Evolutionary conservation across 345 rosid species (phyloP).

Genomic region (Raphanus raphanistrum): DNA sequence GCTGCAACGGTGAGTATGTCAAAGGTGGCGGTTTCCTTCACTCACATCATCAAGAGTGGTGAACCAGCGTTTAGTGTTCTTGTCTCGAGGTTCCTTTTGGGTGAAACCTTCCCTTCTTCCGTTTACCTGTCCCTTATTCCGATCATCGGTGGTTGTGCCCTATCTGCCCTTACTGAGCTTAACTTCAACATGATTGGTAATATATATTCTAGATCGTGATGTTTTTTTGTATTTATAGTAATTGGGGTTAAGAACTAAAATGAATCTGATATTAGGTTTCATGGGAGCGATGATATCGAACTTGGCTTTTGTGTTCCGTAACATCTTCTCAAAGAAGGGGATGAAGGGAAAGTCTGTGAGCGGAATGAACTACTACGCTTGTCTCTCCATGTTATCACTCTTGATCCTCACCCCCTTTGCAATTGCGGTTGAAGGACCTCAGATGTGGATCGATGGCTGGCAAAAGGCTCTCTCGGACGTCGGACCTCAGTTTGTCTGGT

Average conservation of each 20-base stretch:
- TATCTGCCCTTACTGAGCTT: conserved; percentile 94
- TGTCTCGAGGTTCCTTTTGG: conserved; percentile 84
- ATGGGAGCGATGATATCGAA: conserved; percentile 68
- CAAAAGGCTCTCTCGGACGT: conserved; percentile 65
- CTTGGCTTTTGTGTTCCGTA: conserved; percentile 88
- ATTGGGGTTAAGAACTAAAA: background rate
- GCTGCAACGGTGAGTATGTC: conserved; percentile 99
- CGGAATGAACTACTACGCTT: conserved; percentile 99
- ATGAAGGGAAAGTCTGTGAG: conserved; percentile 98
- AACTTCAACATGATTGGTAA: conserved; percentile 97
- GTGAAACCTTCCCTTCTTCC: conserved; percentile 77
- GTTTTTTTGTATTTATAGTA: background rate
- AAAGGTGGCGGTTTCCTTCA: conserved; percentile 99
- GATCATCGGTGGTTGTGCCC: conserved; percentile 99
- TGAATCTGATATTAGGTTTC: conserved; percentile 57
- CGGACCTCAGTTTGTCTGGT: conserved; percentile 90
- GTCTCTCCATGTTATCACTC: conserved; percentile 88
- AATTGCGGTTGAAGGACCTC: conserved; percentile 95
- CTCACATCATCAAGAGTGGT: conserved; percentile 97
- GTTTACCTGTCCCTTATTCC: conserved; percentile 91
- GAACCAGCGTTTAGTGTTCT: conserved; percentile 97
- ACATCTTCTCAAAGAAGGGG: conserved; percentile 94
- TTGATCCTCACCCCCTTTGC: conserved; percentile 93
- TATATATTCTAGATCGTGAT: background rate
- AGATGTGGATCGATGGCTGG: conserved; percentile 93